Base-by-base conservation (phyloP, 2,329 filamentous ascomycete genomes). In the Monilinia laxa region DNA sequence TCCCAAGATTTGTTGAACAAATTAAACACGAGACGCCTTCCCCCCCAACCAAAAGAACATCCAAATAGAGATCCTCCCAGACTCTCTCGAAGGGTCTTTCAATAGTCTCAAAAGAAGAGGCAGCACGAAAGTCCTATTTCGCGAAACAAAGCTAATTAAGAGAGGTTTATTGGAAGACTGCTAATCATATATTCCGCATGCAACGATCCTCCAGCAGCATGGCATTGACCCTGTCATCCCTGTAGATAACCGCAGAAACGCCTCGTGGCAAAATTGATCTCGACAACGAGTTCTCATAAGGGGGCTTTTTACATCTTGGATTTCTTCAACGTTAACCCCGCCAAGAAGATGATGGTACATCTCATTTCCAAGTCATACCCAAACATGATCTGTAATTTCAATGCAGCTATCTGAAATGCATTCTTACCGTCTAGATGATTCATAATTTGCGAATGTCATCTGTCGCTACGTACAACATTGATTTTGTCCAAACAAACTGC, bases 221-320 rank as follows among this genome's bases (percentile, higher is more conserved):
- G 65, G 58, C 52, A 64, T 52, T 66, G 57, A 40, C 49, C 52
- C 31, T 65, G 56, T 58, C 31, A 35, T 35, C 7, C 56, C 66
- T 70, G 71, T 69, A 65, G 67, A 68, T 57, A 71, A 60, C 71
- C 69, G 71, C 69, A 69, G 52, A 67, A 62, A 64, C 58, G 51
- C 69, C 71, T 71, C 71, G 71, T 73, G 71, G 72, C 68, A 69
- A 69, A 66, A 56, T 38, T 62, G 45, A 45, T 60, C 47, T 65
- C 55, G 45, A 53, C 38, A 38, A 35, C 23, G 38, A 62, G 47
- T 53, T 51, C 35, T 35, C 49, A 45, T 60, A 20, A 51, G 35
- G 20, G 42, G 23, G 55, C n/a, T 42, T 40, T 51, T 60, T n/a
- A 31, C 12, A 7, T 35, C 28, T 60, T 55, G 47, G 65, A 59